phyloP scores from a whole-genome alignment of 352 stramenopile genomes.

The Globisporangium rhizosaccharum region DNA sequence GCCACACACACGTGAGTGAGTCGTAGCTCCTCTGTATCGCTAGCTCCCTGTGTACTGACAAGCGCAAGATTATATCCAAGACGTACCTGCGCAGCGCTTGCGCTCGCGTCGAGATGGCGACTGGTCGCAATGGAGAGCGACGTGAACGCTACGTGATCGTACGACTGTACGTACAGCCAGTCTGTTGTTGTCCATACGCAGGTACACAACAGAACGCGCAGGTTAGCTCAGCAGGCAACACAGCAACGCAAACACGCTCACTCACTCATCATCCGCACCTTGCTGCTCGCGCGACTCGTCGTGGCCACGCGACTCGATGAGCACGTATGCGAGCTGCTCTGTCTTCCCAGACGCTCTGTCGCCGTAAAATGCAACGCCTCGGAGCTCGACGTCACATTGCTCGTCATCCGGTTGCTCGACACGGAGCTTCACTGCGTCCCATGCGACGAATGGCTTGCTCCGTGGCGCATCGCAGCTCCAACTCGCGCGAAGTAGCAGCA shows the following conservation, averaged over 20 bases:
- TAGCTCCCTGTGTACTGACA: background rate
- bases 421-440: conserved; percentile 17
- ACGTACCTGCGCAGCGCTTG: background rate
- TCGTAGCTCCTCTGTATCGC: background rate
- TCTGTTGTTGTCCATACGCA: conserved; percentile 11
- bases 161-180: conserved; percentile 37
- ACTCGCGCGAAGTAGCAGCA: conserved; percentile 23
- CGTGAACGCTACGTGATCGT: conserved; percentile 30
- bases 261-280: background rate
- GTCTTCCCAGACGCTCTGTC: conserved; percentile 7
- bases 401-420: background rate
- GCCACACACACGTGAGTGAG: too few species aligned
- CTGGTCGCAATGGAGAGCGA: background rate
- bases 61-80: background rate
- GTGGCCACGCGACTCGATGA: background rate
- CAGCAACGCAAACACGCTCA: background rate
- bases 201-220: background rate
- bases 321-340: conserved; percentile 16
- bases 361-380: conserved; percentile 15
- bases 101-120: background rate
- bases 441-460: conserved; percentile 10
- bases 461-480: conserved; percentile 5
- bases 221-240: background rate
- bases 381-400: background rate
- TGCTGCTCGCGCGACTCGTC: conserved; percentile 3